Evolutionary conservation across 2,329 filamentous ascomycete genomes (phyloP), one percentile per base, ranked within the genome.

Genomic region (Plectosphaerella sp.): DNA sequence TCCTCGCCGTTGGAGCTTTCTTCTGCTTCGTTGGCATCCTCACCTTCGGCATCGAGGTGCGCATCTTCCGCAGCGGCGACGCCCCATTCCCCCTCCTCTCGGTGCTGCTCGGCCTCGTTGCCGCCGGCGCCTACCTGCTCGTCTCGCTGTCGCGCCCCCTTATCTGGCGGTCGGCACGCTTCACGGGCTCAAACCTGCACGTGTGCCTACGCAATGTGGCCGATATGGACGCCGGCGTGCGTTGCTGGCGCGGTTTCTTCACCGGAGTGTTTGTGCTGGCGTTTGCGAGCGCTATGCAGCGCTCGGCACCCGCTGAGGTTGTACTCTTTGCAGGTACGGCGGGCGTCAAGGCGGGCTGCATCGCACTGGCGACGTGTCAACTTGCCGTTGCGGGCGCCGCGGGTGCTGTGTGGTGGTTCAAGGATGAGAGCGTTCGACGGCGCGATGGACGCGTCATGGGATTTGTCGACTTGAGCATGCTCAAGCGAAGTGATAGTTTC

Each of bases 371-470:
- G 2, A 65, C 72, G 3, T 60, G 69, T 4, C 76, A 79, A 58
- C 57, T 73, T 5, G 54, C 71, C 10, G 54, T 80, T 4, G 70
- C 65, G 0, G 61, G 57, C 1, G 60, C 54, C 2, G 62, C 68
- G 3, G 67, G 64, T 11, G 61, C 53, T 1, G 62, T 68, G 3
- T 78, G 75, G 69, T 75, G 70, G 63, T 62, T 69, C 41, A 70
- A 61, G 48, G 74, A 72, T 35, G 72, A 76, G 60, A 51, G 60
- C 3, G 62, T 79, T 2, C 64, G 70, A 58, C 59, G 71, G 28
- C 59, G 71, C 36, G 77, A 80, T 54, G 77, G 77, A 4, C 62
- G 64, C 51, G 65, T 75, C 6, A 75, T 80, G 75, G 69, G 70
- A 5, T 61, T 77, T 14, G 69, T 78, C 7, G 73, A 78, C 53